Percentiles rank a stretch among this genome's conserved stretches.
Conservation (phyloP, 2,329 filamentous ascomycete species). For the Nemania sp. region DNA sequence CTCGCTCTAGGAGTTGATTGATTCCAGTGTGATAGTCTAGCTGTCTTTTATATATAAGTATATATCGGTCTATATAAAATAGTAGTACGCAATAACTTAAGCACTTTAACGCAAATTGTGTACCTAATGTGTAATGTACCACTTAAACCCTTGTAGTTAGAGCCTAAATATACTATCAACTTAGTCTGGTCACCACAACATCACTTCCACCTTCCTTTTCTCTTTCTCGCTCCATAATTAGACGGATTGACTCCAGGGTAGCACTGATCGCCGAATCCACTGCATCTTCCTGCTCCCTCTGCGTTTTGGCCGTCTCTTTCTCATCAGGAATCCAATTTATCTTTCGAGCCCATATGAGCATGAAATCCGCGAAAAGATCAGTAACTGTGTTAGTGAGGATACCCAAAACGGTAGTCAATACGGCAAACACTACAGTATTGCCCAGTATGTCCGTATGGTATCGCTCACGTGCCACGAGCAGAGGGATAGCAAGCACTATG, state of each 20-base stretch:
- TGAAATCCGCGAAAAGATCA: slow-evolving; percentile 27
- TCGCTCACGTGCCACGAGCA: slow-evolving; percentile 21
- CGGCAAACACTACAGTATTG: slow-evolving; percentile 26
- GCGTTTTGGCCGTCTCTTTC: slow-evolving; percentile 10
- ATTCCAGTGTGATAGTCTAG: neutral
- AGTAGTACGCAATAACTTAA: neutral
- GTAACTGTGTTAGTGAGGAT: slow-evolving; percentile 32
- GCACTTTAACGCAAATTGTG: neutral
- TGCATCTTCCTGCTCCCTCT: slow-evolving; percentile 14
- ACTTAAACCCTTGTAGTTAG: neutral
- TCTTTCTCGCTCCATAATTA: neutral
- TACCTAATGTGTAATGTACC: neutral
- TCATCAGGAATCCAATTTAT: slow-evolving; percentile 28
- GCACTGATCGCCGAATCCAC: slow-evolving; percentile 10
- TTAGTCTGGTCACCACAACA: neutral
- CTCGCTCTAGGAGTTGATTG: neutral
- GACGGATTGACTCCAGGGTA: slow-evolving; percentile 21
- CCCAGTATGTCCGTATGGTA: slow-evolving; percentile 22
- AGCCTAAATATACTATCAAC: neutral
- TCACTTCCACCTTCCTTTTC: neutral
- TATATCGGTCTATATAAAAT: neutral
- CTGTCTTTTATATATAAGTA: neutral
- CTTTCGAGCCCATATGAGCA: slow-evolving; percentile 25
- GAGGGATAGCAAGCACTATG: slow-evolving; percentile 24
- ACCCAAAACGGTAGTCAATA: slow-evolving; percentile 23